Percentiles rank a stretch among this genome's conserved stretches.
Evolutionary conservation across 257 asterid genomes (phyloP).

Genomic region (Agastache rugosa): DNA sequence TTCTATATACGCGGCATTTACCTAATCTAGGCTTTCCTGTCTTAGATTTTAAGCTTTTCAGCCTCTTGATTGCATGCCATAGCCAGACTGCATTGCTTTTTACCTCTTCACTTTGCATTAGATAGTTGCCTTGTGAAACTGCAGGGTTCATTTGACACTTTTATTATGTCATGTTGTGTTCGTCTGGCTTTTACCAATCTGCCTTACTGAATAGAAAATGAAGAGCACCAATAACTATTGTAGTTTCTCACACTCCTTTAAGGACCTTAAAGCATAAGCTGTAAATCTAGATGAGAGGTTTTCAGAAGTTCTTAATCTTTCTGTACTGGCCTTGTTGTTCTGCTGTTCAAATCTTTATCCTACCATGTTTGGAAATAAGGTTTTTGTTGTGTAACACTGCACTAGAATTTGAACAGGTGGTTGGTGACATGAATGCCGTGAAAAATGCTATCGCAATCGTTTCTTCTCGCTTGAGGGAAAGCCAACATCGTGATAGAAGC

Average conservation of each 20-base stretch:
- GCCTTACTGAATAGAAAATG: slow-evolving; percentile 10
- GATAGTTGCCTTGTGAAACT: slow-evolving; percentile 27
- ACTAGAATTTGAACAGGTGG: slow-evolving; percentile 56
- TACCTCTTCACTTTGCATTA: slow-evolving; percentile 11
- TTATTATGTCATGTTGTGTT: slow-evolving; percentile 1
- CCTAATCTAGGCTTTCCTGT: slow-evolving; percentile 24
- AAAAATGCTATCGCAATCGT: slow-evolving; percentile 73
- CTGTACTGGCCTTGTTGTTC: slow-evolving; percentile 16
- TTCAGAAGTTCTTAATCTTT: slow-evolving; percentile 4
- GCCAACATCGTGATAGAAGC: slow-evolving; percentile 90
- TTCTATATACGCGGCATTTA: slow-evolving; percentile 10
- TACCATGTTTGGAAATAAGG: not conserved
- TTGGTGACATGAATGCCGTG: slow-evolving; percentile 81
- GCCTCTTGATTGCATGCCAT: slow-evolving; percentile 17
- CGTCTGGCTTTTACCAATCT: slow-evolving; percentile 8
- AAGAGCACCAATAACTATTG: not conserved
- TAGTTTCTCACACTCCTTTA: not conserved
- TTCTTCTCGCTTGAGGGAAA: slow-evolving; percentile 88
- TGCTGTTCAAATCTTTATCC: slow-evolving; percentile 14
- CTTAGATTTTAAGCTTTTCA: slow-evolving; percentile 25
- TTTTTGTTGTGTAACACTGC: slow-evolving; percentile 20
- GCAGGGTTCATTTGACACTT: slow-evolving; percentile 9
- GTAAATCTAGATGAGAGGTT: slow-evolving; percentile 8
- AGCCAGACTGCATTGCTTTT: slow-evolving; percentile 3
- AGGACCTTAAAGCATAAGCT: not conserved